Evolutionary conservation across 75 land plant genomes (phyloP), one percentile per base, ranked within the genome.

Genomic region (Pseudotsuga menziesii): DNA sequence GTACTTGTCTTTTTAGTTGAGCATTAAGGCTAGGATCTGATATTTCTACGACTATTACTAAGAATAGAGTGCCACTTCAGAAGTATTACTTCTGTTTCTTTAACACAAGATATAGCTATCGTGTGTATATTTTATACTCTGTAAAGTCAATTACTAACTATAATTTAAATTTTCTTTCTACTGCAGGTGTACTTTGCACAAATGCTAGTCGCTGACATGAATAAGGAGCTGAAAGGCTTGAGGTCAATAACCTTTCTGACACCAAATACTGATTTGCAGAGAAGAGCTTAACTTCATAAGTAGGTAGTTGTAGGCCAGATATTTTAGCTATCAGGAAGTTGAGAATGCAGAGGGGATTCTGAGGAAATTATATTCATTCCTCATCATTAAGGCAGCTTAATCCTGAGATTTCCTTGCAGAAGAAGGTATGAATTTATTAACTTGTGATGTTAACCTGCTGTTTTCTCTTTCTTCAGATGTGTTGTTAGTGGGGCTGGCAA

Each of bases 401-500:
- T 22, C 64, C 4, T 48, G 16, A 48, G 0, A 76, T 48, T 77
- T 77, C 73, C 44, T 44, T 73, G 14, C 16, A 78, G 61, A 27
- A 41, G 13, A 54, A 78, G 78, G 77, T 25, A 76, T 59, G 41
- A 32, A 76, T 25, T 61, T 32, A 36, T 61, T 39, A 29, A 76
- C 78, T 20, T 77, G 63, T 6, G n/a, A 4, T 16, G 54, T 48
- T 48, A 48, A 48, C 54, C 29, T 44, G 60, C 26, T n/a, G 54
- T 23, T 23, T 61, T 79, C 25, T 75, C 29, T 15, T 32, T 70
- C 29, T 78, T 32, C 86, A 97, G 99, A 83, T 95, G 98, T 83
- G 89, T 82, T 59, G 96, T 97, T 26, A 97, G 98, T 86, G 99
- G 99, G 63, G 85, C 93, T 73, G 99, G 99, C 75, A 97, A 97